Evolutionary conservation across 257 asterid genomes (phyloP).

Genomic region (Craterostigma plantagineum): DNA sequence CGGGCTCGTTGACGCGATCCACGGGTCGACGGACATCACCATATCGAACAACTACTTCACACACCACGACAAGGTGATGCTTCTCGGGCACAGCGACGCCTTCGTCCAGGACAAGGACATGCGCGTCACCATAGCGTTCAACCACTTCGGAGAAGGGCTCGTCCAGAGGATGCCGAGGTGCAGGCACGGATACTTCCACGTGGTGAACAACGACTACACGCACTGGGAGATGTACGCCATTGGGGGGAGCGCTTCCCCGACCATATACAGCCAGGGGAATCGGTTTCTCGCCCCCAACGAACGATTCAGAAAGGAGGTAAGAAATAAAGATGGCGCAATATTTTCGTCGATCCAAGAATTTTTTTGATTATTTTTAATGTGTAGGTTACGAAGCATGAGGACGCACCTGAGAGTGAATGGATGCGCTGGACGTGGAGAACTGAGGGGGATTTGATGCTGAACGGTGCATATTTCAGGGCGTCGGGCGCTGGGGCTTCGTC

Average conservation of each 20-base stretch:
- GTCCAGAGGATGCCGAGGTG: conserved; percentile 97
- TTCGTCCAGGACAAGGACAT: conserved; percentile 34
- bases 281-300: conserved; percentile 60
- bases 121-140: conserved; percentile 73
- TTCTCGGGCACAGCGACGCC: conserved; percentile 22
- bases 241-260: conserved; percentile 83
- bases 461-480: conserved; percentile 61
- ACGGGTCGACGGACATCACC: conserved; percentile 14
- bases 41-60: conserved; percentile 11
- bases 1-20: conserved; percentile 12
- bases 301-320: conserved; percentile 35
- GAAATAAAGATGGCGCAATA: background rate
- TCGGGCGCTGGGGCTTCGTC: conserved; percentile 51
- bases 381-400: conserved; percentile 82
- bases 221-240: conserved; percentile 91
- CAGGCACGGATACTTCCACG: conserved; percentile 81
- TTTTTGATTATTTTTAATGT: background rate
- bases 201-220: conserved; percentile 76
- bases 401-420: conserved; percentile 80
- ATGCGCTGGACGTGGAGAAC: conserved; percentile 71
- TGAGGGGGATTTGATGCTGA: conserved; percentile 72
- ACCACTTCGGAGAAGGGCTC: conserved; percentile 79
- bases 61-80: conserved; percentile 16
- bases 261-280: conserved; percentile 72
- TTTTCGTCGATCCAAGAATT: background rate